Base-by-base conservation (phyloP, 1,284 basidiomycete genomes). In the Cryptococcus jaspeensis region DNA sequence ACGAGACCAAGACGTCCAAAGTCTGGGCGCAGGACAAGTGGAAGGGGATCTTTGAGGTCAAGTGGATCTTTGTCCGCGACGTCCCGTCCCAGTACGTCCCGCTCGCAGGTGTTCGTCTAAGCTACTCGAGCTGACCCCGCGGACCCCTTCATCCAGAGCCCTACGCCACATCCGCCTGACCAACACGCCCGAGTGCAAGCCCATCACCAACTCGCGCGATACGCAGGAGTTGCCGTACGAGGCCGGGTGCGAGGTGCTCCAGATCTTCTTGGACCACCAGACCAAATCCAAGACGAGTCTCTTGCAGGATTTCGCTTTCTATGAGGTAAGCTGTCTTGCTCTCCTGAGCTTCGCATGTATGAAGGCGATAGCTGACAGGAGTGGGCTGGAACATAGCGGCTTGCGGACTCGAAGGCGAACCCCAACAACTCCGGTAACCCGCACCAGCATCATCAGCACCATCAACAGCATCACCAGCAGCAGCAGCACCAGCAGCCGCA, bases 21-120 rank as follows among this genome's bases (percentile, higher is more conserved):
- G 93, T 97, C 9, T 97, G 93, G 93, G 92, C 92, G 0, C 93
- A 92, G 39, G 92, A 96, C 79, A 97, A 97, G 75, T 97, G 93
- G 93, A 96, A 97, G 78, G 93, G 93, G 22, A 90, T 94, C 52
- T 94, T 95, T 81, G 92, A 91, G 78, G 90, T 95, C 52, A 84
- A 87, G 58, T 97, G 94, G 93, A 87, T 95, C 66, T 96, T 92
- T 72, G 92, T 97, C 53, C 87, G 92, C 56, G 93, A 95, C 71
- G 91, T 96, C 50, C 92, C 92, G 16, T 92, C 94, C 64, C 83
- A 88, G 67, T 94, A 53, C 87, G 91, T 91, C 67, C 42, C 83
- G 12, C 46, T 36, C 0, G 9, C 36, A 49, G 25, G 23, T 32
- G 5, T 9, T 9, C 9, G 28, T 4, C 28, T 32, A 4, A 32